Conservation (phyloP, 306 rosid genomes). For the Malus asiatica region DNA sequence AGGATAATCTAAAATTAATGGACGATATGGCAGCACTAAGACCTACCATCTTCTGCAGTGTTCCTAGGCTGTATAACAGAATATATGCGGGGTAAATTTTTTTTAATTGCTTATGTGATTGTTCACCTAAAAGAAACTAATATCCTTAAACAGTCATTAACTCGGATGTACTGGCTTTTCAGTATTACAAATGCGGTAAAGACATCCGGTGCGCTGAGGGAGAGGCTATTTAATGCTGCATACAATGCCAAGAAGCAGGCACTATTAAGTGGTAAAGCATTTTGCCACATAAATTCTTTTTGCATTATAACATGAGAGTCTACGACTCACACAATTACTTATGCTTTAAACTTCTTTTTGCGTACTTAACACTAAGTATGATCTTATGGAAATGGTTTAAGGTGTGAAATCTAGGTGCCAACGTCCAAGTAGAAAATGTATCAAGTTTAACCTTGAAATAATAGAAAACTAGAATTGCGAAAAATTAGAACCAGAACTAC, state of each 20-base stretch:
- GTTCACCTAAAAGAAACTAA: constrained; percentile 7
- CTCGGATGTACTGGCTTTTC: constrained; percentile 23
- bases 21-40: constrained; percentile 82
- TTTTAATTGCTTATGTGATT: constrained; percentile 2
- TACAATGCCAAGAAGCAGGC: constrained; percentile 92
- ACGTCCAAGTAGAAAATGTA: not conserved
- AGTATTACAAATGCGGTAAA: constrained; percentile 78
- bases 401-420: not conserved
- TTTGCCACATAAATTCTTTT: not conserved
- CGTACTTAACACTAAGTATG: not conserved
- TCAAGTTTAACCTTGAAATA: not conserved
- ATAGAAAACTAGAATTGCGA: not conserved
- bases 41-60: constrained; percentile 92
- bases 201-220: constrained; percentile 81
- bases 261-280: constrained; percentile 60
- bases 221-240: constrained; percentile 85
- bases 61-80: constrained; percentile 95
- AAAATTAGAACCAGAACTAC: not conserved
- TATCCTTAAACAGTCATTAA: constrained; percentile 21
- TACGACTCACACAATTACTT: not conserved
- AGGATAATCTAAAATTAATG: constrained; percentile 92
- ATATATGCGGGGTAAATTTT: constrained; percentile 81
- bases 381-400: not conserved
- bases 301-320: not conserved
- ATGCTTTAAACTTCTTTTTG: not conserved